These are phyloP conservation scores for Xylaria scruposa DNA, from an alignment of 495 filamentous ascomycete species.

Conservation along the genomic window DNA sequence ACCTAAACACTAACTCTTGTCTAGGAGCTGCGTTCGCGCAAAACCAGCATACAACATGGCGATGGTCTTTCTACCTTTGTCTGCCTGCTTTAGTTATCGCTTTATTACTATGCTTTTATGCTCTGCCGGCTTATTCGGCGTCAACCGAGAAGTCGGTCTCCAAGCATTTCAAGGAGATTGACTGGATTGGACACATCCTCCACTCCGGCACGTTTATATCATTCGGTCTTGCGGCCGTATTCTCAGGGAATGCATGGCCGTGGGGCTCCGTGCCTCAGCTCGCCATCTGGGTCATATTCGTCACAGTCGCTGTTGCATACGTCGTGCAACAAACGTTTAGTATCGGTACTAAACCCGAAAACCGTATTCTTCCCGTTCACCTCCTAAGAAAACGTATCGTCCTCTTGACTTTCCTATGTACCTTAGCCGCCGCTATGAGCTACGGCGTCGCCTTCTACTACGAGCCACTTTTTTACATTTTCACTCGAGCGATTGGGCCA, in stretches of 20 bases:
- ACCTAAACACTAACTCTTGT: background rate
- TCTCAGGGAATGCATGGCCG: constrained; percentile 54
- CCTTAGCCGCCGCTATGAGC: constrained; percentile 35
- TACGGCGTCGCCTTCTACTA: constrained; percentile 58
- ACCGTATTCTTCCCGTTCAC: constrained; percentile 59
- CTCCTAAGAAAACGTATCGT: constrained; percentile 32
- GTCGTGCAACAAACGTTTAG: constrained; percentile 44
- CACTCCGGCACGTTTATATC: constrained; percentile 30
- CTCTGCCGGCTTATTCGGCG: constrained; percentile 56
- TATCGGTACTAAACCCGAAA: constrained; percentile 51
- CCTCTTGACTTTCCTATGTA: constrained; percentile 31
- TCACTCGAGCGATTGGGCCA: constrained; percentile 45
- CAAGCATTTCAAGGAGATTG: constrained; percentile 47
- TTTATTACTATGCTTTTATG: constrained; percentile 59
- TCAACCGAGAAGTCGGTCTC: constrained; percentile 41
- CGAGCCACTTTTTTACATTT: constrained; percentile 59
- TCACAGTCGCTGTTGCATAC: constrained; percentile 28
- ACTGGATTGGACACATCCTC: constrained; percentile 44
- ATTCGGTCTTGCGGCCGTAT: constrained; percentile 29
- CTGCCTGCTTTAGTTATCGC: constrained; percentile 60
- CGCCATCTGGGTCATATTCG: constrained; percentile 32
- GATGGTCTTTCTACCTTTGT: constrained; percentile 72
- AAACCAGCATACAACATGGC: constrained; percentile 55
- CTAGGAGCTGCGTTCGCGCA: constrained; percentile 53
- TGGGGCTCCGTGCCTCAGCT: constrained; percentile 29